Conservation (phyloP, 1,139 yeast genomes). For the Blastobotrys niveus region DNA sequence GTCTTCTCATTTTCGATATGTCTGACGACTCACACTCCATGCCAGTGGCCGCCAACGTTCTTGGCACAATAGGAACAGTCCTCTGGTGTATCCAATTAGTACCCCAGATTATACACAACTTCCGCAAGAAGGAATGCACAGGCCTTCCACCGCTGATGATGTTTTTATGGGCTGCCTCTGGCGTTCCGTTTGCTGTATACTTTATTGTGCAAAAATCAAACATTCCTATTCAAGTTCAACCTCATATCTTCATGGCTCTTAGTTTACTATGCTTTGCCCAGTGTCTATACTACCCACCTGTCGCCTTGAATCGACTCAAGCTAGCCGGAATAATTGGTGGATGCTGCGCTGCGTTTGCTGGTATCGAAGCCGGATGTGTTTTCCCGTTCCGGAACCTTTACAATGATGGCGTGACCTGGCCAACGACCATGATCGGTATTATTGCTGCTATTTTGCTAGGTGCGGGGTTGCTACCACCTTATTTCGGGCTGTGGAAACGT, state of each 20-base stretch:
- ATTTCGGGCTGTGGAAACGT: constrained; percentile 73
- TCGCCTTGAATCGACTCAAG: constrained; percentile 21
- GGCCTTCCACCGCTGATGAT: constrained; percentile 84
- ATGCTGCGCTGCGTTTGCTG: constrained; percentile 43
- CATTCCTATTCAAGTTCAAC: constrained; percentile 77
- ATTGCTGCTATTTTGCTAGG: constrained; percentile 73
- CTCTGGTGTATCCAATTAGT: constrained; percentile 86
- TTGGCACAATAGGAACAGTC: constrained; percentile 86
- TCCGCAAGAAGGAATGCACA: constrained; percentile 66
- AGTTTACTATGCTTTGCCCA: constrained; percentile 68
- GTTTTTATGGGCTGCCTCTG: constrained; percentile 78
- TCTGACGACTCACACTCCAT: background rate
- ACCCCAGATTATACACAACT: constrained; percentile 77
- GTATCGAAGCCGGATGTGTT: constrained; percentile 63
- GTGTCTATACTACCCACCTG: constrained; percentile 76
- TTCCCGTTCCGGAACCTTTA: constrained; percentile 65
- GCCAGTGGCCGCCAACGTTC: constrained; percentile 55
- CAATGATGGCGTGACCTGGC: constrained; percentile 57
- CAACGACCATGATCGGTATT: constrained; percentile 70
- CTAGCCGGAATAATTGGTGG: constrained; percentile 12
- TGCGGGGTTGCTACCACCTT: constrained; percentile 80
- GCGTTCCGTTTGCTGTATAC: constrained; percentile 77
- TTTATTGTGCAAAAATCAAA: constrained; percentile 67
- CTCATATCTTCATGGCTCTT: constrained; percentile 73
- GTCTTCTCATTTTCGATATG: no score